A percentile compares a stretch with the other conserved stretches of the same genome.
phyloP scores from a whole-genome alignment of 306 rosid genomes.

The Prosopis cineraria region DNA sequence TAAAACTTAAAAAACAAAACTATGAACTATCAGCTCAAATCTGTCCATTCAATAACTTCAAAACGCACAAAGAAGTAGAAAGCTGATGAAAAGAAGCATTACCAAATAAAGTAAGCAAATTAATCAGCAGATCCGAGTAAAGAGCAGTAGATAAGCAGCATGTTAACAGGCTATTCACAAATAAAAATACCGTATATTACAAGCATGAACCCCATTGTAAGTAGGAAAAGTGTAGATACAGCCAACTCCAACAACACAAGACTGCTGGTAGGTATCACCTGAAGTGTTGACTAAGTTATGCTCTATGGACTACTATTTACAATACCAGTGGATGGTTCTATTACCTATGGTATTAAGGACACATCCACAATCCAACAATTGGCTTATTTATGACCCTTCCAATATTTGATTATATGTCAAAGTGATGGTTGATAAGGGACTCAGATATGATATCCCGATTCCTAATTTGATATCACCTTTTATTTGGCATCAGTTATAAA shows the following conservation, averaged over 20 bases:
- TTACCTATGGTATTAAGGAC: too few species aligned
- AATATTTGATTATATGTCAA: background rate
- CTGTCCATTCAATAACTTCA: conserved; percentile 18
- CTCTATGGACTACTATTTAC: conserved; percentile 14
- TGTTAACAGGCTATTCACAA: background rate
- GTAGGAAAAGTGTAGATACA: background rate
- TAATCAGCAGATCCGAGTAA: background rate
- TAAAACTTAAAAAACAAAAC: background rate
- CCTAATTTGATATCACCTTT: conserved; percentile 2
- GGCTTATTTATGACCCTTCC: background rate
- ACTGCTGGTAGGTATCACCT: conserved; percentile 10
- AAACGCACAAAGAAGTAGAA: background rate
- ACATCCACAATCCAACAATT: background rate
- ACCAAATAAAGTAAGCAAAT: background rate
- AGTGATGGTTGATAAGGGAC: conserved; percentile 29
- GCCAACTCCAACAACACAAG: background rate
- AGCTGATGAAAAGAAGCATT: conserved; percentile 5
- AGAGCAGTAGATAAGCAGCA: conserved; percentile 1
- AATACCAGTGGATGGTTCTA: background rate
- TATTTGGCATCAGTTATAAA: conserved; percentile 12
- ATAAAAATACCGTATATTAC: background rate
- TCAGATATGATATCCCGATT: conserved; percentile 3
- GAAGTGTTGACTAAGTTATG: conserved; percentile 29
- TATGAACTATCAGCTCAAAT: background rate
- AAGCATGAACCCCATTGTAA: background rate